Percentiles rank a stretch among this genome's conserved stretches.
Conservation (phyloP, 768 basidiomycete genomes). For the Russula vinacea region DNA sequence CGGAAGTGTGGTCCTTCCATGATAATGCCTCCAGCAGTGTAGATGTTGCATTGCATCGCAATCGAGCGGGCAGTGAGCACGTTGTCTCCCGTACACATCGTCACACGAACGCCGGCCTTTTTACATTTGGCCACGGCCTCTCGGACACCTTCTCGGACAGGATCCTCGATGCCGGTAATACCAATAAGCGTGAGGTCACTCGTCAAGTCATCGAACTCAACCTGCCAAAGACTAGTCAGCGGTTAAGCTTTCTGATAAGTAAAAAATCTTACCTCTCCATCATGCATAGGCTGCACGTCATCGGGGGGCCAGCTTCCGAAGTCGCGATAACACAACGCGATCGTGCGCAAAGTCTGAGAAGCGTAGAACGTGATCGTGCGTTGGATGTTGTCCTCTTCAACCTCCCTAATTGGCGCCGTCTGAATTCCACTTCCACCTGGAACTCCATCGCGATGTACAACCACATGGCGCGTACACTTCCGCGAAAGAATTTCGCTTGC, state of each 20-base stretch:
- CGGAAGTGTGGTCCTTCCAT: constrained; percentile 98
- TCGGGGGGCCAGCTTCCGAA: constrained; percentile 81
- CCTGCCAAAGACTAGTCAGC: constrained; percentile 38
- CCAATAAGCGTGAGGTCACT: constrained; percentile 78
- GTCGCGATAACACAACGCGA: constrained; percentile 91
- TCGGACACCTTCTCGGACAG: constrained; percentile 83
- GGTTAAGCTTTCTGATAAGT: not conserved
- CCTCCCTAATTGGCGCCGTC: constrained; percentile 57
- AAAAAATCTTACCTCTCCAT: constrained; percentile 49
- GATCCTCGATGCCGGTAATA: constrained; percentile 95
- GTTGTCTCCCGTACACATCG: constrained; percentile 99
- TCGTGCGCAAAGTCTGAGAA: constrained; percentile 91
- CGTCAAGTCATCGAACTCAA: constrained; percentile 67
- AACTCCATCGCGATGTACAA: constrained; percentile 47
- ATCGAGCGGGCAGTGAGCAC: constrained; percentile 95
- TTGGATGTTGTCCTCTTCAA: constrained; percentile 76
- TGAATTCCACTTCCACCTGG: constrained; percentile 43
- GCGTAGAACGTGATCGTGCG: constrained; percentile 98
- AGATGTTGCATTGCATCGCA: constrained; percentile 94
- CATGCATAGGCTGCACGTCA: constrained; percentile 40
- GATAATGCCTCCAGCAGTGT: constrained; percentile 87
- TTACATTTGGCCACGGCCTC: constrained; percentile 86
- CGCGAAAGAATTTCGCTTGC: constrained; percentile 91
- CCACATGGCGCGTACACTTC: constrained; percentile 68
- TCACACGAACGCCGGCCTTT: constrained; percentile 86